Evolutionary conservation across 768 basidiomycete genomes (phyloP).

Genomic region (Termitomyces sp.): DNA sequence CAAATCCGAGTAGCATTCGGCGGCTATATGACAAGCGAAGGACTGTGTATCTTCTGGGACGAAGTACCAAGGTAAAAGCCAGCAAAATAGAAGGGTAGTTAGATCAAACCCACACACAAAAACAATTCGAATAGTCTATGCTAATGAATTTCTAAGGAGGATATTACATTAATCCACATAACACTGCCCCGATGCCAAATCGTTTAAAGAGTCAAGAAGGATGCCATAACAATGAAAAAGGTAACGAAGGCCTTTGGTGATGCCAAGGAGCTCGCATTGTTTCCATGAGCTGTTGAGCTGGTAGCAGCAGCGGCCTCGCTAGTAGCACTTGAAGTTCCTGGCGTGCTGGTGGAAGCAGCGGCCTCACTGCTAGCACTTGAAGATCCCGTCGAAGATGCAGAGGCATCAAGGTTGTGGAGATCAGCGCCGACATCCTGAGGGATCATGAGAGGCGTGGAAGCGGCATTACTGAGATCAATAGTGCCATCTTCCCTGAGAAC

Average conservation of each 20-base stretch:
- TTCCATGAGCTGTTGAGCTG: slow-evolving; percentile 29
- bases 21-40: slow-evolving; percentile 2
- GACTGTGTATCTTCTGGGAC: slow-evolving; percentile 1
- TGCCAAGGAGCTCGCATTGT: slow-evolving; percentile 40
- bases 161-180: slow-evolving; percentile 12
- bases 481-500: slow-evolving; percentile 42
- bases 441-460: slow-evolving; percentile 46
- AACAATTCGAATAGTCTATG: slow-evolving; percentile 20
- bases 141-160: slow-evolving; percentile 23
- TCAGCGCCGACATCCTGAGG: slow-evolving; percentile 51
- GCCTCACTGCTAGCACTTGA: slow-evolving; percentile 14
- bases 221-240: slow-evolving; percentile 37
- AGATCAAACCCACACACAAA: slow-evolving; percentile 11
- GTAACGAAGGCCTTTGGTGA: slow-evolving; percentile 46
- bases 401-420: slow-evolving; percentile 25
- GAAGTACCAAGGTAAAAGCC: slow-evolving; percentile 14
- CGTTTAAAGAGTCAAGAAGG: slow-evolving; percentile 44
- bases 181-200: slow-evolving; percentile 8
- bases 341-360: background rate
- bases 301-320: slow-evolving; percentile 17
- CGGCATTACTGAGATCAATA: slow-evolving; percentile 39
- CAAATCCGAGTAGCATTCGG: slow-evolving; percentile 5
- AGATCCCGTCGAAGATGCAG: slow-evolving; percentile 15
- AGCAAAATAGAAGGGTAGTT: slow-evolving; percentile 17
- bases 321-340: slow-evolving; percentile 13